Percentiles rank a stretch among this genome's conserved stretches.
These are phyloP conservation scores for Leccinum pellstonianum DNA, from an alignment of 768 basidiomycete genomes.

Conservation along the genomic window DNA sequence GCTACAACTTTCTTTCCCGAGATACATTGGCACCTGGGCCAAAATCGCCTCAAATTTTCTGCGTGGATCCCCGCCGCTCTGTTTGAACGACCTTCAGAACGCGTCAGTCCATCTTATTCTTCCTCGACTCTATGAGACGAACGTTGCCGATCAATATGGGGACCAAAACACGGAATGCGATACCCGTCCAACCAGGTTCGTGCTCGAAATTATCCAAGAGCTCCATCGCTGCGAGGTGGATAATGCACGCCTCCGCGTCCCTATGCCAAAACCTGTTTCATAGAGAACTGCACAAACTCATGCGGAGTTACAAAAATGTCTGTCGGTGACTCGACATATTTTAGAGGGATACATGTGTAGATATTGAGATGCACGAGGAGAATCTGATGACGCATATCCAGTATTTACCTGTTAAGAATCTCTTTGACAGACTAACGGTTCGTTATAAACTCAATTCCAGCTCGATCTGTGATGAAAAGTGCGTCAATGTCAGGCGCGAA, in stretches of 20 bases:
- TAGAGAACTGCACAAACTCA: no score
- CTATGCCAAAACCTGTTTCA: background rate
- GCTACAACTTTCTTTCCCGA: background rate
- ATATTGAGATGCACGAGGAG: background rate
- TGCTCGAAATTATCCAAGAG: conserved; percentile 6
- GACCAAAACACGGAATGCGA: conserved; percentile 8
- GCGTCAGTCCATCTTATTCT: conserved; percentile 12
- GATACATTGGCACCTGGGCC: conserved; percentile 3
- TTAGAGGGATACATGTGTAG: background rate
- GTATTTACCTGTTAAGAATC: background rate
- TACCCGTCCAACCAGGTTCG: conserved; percentile 2
- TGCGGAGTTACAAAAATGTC: background rate
- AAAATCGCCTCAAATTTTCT: conserved; percentile 8
- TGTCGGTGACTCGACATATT: background rate
- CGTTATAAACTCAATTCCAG: conserved; percentile 5
- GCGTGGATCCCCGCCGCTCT: conserved; percentile 4
- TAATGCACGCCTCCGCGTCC: conserved; percentile 7
- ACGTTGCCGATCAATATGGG: background rate
- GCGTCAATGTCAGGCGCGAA: background rate
- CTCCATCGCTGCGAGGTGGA: conserved; percentile 8
- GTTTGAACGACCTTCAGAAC: background rate
- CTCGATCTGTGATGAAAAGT: background rate
- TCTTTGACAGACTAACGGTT: background rate
- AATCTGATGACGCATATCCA: background rate
- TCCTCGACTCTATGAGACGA: background rate